Conservation (phyloP, 345 rosid genomes). For the Sisymbrium altissimum region DNA sequence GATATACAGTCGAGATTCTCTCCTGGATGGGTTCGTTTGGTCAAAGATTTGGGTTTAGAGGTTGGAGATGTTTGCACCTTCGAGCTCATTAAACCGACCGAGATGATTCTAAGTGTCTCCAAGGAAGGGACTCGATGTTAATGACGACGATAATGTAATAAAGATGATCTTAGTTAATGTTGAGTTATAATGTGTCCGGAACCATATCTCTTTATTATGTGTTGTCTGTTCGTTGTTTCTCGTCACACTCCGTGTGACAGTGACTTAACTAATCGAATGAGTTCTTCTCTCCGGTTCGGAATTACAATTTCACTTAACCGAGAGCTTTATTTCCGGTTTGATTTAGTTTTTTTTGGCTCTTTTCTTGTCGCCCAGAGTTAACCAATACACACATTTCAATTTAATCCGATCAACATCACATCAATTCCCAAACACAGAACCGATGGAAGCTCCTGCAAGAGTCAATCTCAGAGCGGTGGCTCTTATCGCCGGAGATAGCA, state of each 20-base stretch:
- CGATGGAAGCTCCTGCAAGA: conserved; percentile 43
- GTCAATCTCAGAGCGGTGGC: conserved; percentile 74
- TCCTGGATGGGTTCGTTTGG: conserved; percentile 29
- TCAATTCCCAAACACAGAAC: conserved; percentile 8
- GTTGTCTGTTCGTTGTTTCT: background rate
- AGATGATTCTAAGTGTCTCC: conserved; percentile 14
- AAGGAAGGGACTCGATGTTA: background rate
- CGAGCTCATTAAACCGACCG: conserved; percentile 13
- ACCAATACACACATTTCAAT: conserved; percentile 1
- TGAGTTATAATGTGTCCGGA: background rate
- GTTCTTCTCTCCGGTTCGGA: background rate
- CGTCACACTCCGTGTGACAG: too few species aligned
- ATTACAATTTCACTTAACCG: background rate
- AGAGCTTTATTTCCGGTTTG: conserved; percentile 12
- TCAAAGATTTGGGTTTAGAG: background rate
- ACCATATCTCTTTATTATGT: background rate
- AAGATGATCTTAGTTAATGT: background rate
- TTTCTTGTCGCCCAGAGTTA: background rate
- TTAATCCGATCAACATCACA: conserved; percentile 8
- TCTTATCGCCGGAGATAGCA: conserved; percentile 61
- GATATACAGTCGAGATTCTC: conserved; percentile 12
- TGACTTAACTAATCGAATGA: background rate
- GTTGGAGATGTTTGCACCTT: conserved; percentile 27
- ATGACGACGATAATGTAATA: background rate
- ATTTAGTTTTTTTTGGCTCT: background rate